A percentile compares a stretch with the other conserved stretches of the same genome.
These are phyloP conservation scores for Gracilaria domingensis DNA, from an alignment of 23 red algal genomes.

Conservation along the genomic window DNA sequence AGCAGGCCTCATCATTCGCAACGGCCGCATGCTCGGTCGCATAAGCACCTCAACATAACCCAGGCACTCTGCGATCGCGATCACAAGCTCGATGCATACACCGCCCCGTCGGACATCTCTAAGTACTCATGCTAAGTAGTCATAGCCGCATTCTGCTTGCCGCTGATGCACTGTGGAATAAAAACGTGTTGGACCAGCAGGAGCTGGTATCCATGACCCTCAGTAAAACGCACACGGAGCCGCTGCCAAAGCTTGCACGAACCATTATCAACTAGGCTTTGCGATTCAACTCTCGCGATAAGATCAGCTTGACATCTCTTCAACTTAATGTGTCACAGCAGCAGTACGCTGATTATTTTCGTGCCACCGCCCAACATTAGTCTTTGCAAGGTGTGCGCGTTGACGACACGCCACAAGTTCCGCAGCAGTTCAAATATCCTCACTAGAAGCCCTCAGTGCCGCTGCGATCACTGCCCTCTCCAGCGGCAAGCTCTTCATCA, in stretches of 20 bases:
- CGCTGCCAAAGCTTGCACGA: not conserved
- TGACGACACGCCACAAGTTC: not conserved
- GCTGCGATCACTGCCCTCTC: not conserved
- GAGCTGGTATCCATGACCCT: not conserved
- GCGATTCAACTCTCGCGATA: conserved; percentile 3
- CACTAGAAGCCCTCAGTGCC: conserved; percentile 13
- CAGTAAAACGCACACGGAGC: not conserved
- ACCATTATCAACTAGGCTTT: not conserved
- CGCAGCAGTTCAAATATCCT: not conserved
- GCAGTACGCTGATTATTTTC: not conserved
- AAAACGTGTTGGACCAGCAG: not conserved
- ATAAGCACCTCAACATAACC: conserved; percentile 12
- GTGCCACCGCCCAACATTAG: not conserved
- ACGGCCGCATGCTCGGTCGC: conserved; percentile 13
- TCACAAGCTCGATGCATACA: not conserved
- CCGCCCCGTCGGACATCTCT: conserved; percentile 21
- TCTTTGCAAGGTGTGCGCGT: not conserved
- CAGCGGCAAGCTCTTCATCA: not conserved
- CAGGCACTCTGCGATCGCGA: conserved; percentile 30
- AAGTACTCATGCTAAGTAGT: not conserved
- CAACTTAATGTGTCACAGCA: not conserved
- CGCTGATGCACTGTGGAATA: conserved; percentile 69
- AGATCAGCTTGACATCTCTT: not conserved
- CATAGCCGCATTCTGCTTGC: conserved; percentile 52
- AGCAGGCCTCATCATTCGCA: conserved; percentile 1